A percentile compares a stretch with the other conserved stretches of the same genome.
phyloP scores from a whole-genome alignment of 1,139 yeast species.

The Keqinozyma sinolaborantium region DNA sequence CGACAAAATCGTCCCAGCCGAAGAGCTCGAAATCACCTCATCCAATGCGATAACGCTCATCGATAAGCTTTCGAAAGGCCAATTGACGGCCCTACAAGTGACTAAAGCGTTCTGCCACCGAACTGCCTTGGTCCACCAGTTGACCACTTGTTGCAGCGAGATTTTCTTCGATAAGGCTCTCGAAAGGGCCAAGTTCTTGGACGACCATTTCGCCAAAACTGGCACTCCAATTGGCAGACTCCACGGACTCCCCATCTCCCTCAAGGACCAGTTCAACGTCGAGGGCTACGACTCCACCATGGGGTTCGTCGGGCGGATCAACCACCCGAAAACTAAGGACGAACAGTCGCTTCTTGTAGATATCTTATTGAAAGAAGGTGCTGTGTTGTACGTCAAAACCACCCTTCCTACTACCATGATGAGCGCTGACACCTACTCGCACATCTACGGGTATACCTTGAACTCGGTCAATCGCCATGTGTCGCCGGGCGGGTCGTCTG shows the following conservation, averaged over 20 bases:
- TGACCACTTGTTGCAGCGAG: constrained; percentile 31
- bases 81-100: constrained; percentile 8
- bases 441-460: constrained; percentile 25
- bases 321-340: constrained; percentile 12
- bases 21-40: constrained; percentile 30
- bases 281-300: constrained; percentile 42
- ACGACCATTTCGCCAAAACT: constrained; percentile 15
- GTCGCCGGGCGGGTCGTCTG: constrained; percentile 33
- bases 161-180: constrained; percentile 30
- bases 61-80: constrained; percentile 6
- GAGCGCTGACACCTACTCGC: constrained; percentile 27
- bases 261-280: constrained; percentile 29
- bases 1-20: constrained; percentile 21
- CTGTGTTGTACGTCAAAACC: constrained; percentile 26
- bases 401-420: constrained; percentile 29
- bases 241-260: constrained; percentile 35
- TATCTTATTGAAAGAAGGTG: constrained; percentile 21
- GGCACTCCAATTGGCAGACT: constrained; percentile 24
- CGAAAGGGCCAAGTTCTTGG: constrained; percentile 21
- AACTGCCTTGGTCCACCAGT: constrained; percentile 42
- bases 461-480: constrained; percentile 25
- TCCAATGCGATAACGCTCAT: constrained; percentile 5
- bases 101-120: constrained; percentile 17
- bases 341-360: constrained; percentile 19
- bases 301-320: constrained; percentile 37